Evolutionary conservation across 2,329 filamentous ascomycete species (phyloP), one percentile per base, ranked within the genome.

Genomic region (Penicillium sp.): DNA sequence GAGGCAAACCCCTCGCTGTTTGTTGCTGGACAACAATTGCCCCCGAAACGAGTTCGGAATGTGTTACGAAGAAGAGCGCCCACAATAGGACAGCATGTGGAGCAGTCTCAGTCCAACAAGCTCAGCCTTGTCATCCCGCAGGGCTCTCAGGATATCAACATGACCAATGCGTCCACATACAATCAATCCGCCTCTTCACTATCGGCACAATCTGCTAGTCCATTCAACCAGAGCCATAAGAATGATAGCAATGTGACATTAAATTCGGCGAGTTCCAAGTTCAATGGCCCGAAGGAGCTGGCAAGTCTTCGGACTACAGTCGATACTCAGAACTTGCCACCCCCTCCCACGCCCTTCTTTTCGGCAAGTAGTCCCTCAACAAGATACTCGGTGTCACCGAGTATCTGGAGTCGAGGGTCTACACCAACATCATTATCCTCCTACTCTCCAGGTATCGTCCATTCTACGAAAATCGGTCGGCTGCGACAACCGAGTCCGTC

Each of bases 351-450:
- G 8, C 69, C 75, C 1, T 64, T 69, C 11, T 71, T 75, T 1
- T 72, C 74, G 34, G 67, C 73, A 7, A 76, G 73, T 55, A 78
- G 72, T 22, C 75, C 76, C 21, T 79, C 76, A 3, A 79, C 76
- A 32, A 69, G 74, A 48, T 77, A 77, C 48, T 77, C 76, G 8
- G 74, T 73, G 31, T 79, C 76, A 10, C 76, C 76, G 0, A 75
- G 76, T 6, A 69, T 75, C 52, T 79, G 74, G 74, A 76, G 76
- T 60, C 70, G 76, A 49, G 75, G 70, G 5, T 80, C 78, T 5
- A 81, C 78, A 4, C 78, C 78, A 2, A 79, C 77, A 13, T 79
- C 78, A 3, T 63, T 79, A 53, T 80, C 77, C 10, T 80, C 78
- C 11, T 75, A 77, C 53, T 80, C 78, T 4, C 78, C 78, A 5